Base-by-base conservation (phyloP, 495 filamentous ascomycete genomes). In the Neurospora tetraspora region DNA sequence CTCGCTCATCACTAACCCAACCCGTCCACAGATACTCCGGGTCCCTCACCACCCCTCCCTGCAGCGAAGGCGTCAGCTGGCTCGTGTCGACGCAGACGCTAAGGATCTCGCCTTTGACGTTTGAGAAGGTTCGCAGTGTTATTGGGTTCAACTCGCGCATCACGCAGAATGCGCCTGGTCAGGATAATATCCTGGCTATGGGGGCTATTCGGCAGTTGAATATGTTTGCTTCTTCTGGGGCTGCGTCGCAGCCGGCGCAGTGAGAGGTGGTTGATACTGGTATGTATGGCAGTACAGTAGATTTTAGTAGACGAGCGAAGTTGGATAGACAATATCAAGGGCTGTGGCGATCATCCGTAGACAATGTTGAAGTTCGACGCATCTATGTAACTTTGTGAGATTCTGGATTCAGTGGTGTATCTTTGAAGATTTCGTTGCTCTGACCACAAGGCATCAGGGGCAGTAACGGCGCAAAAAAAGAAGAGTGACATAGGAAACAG, bases 21-120 rank as follows among this genome's bases (percentile, higher is more conserved):
- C n/a, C n/a, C n/a, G n/a, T n/a, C n/a, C n/a, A n/a, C 45, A 75
- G 68, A 42, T 91, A 91, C 79, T 79, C 80, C 0, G 90, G 90
- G 68, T 90, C 88, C 1, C 85, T 92, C 23, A 92, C 90, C 40
- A 92, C 90, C 5, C 90, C 90, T 42, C 90, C 90, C 1, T 92
- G 90, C 82, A 83, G 83, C 34, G 89, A 92, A 79, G 85, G 83
- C 34, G 82, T 92, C 47, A 81, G 77, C 27, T 92, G 89, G 84
- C 84, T 86, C 71, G 82, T 92, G 47, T 85, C 85, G 72, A 80
- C 84, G 18, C 73, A 87, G 72, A 84, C 86, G 38, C 77, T 92
- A 16, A 73, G 75, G 42, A 75, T 92, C 47, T 83, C 87, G 69
- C 82, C 88, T 16, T 76, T 81, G 42, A 88, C 84, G 34, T 91